Conservation (phyloP, 2,329 filamentous ascomycete species). For the Triangularia verruculosa region DNA sequence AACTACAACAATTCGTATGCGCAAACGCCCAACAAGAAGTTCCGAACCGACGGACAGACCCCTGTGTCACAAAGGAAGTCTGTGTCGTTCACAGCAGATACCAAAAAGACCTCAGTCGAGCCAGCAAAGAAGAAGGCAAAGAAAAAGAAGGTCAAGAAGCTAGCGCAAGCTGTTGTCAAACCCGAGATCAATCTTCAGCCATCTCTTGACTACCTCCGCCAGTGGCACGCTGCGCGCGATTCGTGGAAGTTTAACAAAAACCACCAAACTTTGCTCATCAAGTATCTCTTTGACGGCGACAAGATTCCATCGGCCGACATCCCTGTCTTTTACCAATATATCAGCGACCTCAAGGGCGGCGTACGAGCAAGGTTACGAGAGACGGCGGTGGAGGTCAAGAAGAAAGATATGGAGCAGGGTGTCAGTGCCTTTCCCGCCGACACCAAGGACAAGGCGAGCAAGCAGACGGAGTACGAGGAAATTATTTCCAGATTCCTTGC, state of each 20-base stretch:
- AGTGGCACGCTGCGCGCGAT: slow-evolving; percentile 67
- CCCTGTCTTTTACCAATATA: slow-evolving; percentile 69
- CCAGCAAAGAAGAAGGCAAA: slow-evolving; percentile 36
- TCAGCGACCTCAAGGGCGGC: slow-evolving; percentile 73
- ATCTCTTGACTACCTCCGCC: slow-evolving; percentile 71
- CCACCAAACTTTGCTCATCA: slow-evolving; percentile 79
- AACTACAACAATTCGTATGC: slow-evolving; percentile 9
- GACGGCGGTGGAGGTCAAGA: slow-evolving; percentile 60
- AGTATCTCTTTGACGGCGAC: slow-evolving; percentile 72
- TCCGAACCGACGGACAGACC: slow-evolving; percentile 24
- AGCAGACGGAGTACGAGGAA: slow-evolving; percentile 55
- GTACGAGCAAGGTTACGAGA: slow-evolving; percentile 67
- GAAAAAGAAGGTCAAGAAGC: slow-evolving; percentile 31
- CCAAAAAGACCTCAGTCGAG: slow-evolving; percentile 30
- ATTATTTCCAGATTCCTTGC: slow-evolving; percentile 50
- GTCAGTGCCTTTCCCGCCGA: slow-evolving; percentile 48
- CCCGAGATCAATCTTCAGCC: slow-evolving; percentile 48
- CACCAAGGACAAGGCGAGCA: slow-evolving; percentile 47
- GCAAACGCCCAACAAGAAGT: slow-evolving; percentile 37
- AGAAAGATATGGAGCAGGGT: slow-evolving; percentile 53
- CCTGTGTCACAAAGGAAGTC: slow-evolving; percentile 39
- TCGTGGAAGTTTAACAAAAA: slow-evolving; percentile 98
- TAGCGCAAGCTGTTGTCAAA: neutral
- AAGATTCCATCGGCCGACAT: slow-evolving; percentile 69
- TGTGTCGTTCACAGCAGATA: slow-evolving; percentile 48